A percentile compares a stretch with the other conserved stretches of the same genome.
Conservation (phyloP, 176 grass and related monocot genomes). For the Luzula sylvatica region DNA sequence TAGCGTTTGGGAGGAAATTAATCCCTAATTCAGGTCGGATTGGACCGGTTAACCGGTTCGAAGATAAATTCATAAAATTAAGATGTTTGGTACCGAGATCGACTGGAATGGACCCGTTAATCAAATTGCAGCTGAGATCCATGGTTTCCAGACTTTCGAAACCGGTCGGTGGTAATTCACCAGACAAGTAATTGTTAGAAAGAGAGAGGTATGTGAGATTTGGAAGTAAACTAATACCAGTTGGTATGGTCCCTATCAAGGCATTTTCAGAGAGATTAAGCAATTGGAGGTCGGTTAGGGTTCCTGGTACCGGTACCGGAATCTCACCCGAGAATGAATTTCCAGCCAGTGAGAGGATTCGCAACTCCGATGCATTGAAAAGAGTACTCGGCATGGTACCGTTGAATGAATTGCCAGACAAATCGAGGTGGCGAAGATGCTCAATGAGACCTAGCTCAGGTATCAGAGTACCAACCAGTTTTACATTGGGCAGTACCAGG, state of each 20-base stretch:
- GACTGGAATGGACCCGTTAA: conserved; percentile 49
- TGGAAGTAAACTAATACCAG: conserved; percentile 27
- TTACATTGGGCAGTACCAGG: conserved; percentile 49
- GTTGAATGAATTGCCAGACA: conserved; percentile 58
- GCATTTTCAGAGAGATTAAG: conserved; percentile 77
- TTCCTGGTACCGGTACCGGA: conserved; percentile 15
- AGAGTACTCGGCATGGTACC: conserved; percentile 35
- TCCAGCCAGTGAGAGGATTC: conserved; percentile 47
- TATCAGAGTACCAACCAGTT: conserved; percentile 33
- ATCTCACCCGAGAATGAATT: conserved; percentile 48
- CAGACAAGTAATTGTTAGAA: conserved; percentile 50
- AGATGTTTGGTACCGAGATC: conserved; percentile 43
- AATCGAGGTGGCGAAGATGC: conserved; percentile 83
- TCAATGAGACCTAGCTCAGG: conserved; percentile 52
- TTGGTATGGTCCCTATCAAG: conserved; percentile 38
- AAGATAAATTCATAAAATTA: conserved; percentile 52
- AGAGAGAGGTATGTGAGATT: conserved; percentile 44
- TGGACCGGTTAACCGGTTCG: conserved; percentile 42
- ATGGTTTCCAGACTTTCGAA: conserved; percentile 44
- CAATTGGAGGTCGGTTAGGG: conserved; percentile 31
- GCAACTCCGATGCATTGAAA: conserved; percentile 59
- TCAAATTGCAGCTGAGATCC: conserved; percentile 55
- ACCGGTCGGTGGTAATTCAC: conserved; percentile 36
- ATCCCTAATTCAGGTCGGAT: conserved; percentile 33
- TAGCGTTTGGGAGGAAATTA: conserved; percentile 35